These are phyloP conservation scores for Metschnikowia orientalis DNA, from an alignment of 805 yeast species.

Conservation along the genomic window DNA sequence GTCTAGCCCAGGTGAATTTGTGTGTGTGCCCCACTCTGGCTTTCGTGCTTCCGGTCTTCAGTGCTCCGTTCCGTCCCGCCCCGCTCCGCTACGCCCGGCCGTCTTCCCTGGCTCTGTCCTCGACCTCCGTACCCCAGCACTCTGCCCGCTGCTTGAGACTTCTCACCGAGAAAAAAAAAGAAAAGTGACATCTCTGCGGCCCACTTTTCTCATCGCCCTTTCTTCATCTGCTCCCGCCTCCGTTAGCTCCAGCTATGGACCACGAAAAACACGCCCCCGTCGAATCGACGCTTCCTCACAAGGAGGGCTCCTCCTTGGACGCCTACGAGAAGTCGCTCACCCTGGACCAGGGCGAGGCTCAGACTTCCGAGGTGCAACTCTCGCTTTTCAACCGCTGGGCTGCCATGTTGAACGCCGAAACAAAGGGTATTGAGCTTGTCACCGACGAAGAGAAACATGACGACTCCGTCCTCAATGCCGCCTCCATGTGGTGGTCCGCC, in stretches of 20 bases:
- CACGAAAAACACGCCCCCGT: slow-evolving; percentile 12
- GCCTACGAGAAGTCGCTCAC: slow-evolving; percentile 25
- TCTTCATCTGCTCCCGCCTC: too few species aligned
- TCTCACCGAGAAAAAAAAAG: too few species aligned
- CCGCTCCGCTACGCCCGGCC: too few species aligned
- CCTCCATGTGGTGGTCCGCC: slow-evolving; percentile 89
- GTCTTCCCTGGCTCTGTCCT: too few species aligned
- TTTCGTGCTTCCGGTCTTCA: too few species aligned
- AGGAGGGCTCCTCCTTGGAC: slow-evolving; percentile 21
- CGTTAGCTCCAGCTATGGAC: too few species aligned
- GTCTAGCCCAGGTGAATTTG: too few species aligned
- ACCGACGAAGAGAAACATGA: slow-evolving; percentile 76
- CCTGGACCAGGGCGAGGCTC: slow-evolving; percentile 23
- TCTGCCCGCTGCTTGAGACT: neutral
- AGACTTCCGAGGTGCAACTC: slow-evolving; percentile 23
- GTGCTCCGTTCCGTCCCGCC: too few species aligned
- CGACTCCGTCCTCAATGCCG: slow-evolving; percentile 61
- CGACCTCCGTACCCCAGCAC: slow-evolving; percentile 1
- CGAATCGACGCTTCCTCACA: slow-evolving; percentile 7
- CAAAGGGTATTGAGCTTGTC: slow-evolving; percentile 75
- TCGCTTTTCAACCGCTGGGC: slow-evolving; percentile 31
- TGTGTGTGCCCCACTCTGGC: too few species aligned
- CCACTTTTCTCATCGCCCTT: too few species aligned
- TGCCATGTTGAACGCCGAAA: slow-evolving; percentile 37
- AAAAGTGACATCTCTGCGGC: too few species aligned